These are phyloP conservation scores for Auriscalpium vulgare DNA, from an alignment of 768 basidiomycete species.

Conservation along the genomic window DNA sequence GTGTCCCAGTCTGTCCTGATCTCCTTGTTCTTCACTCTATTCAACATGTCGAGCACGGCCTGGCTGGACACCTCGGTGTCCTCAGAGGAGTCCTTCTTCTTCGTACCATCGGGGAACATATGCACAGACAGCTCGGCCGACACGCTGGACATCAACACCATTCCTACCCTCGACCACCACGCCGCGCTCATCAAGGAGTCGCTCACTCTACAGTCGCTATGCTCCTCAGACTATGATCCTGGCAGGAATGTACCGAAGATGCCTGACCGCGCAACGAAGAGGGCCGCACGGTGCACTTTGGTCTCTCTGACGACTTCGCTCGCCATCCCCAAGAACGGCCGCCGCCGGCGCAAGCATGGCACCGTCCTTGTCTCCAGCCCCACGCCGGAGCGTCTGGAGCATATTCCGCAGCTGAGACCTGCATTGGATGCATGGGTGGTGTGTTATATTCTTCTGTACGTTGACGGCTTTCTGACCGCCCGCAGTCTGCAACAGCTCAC, in stretches of 20 bases:
- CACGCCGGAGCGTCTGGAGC: constrained; percentile 9
- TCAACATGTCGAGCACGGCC: constrained; percentile 13
- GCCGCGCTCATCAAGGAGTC: constrained; percentile 11
- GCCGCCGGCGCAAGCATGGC: constrained; percentile 1
- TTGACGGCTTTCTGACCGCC: not conserved
- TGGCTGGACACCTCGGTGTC: constrained; percentile 13
- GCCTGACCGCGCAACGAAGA: not conserved
- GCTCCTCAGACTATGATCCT: not conserved
- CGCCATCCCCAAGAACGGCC: constrained; percentile 6
- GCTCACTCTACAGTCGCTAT: constrained; percentile 8
- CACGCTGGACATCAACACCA: constrained; percentile 9
- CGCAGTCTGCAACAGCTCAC: constrained; percentile 3
- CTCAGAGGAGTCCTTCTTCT: constrained; percentile 11
- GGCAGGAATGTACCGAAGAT: not conserved
- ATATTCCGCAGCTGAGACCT: constrained; percentile 8
- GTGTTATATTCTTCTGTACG: not conserved
- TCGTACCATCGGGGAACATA: constrained; percentile 8
- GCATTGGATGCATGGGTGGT: constrained; percentile 13
- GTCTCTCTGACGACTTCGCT: constrained; percentile 11
- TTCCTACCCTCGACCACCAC: constrained; percentile 7
- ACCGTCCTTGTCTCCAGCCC: constrained; percentile 14
- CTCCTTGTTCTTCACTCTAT: not conserved
- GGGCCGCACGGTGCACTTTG: constrained; percentile 5
- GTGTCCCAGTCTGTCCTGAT: not conserved
- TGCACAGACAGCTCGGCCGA: constrained; percentile 5